Evolutionary conservation across 176 grass and related monocot genomes (phyloP).

Genomic region (Zizania latifolia): DNA sequence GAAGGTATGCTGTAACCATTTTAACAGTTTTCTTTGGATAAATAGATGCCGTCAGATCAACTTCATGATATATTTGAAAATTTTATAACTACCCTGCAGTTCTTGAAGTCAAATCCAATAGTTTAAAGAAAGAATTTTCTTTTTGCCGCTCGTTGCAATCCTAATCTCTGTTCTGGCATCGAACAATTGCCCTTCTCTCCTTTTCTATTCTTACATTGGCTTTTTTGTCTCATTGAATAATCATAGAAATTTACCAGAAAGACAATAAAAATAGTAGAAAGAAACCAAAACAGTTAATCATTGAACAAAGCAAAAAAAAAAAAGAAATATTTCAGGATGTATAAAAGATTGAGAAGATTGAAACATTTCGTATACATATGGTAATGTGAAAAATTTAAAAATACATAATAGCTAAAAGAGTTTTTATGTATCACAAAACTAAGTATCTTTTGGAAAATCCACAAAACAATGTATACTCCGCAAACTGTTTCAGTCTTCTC

Average conservation of each 20-base stretch:
- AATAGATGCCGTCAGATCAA: neutral
- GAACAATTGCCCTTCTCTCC: neutral
- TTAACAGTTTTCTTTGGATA: constrained; percentile 27
- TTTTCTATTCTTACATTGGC: neutral
- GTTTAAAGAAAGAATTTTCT: neutral
- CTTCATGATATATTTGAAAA: neutral
- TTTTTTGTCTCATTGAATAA: neutral
- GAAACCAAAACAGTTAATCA: neutral
- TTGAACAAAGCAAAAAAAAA: neutral
- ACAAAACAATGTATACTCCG: neutral
- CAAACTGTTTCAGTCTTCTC: neutral
- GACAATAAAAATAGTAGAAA: neutral
- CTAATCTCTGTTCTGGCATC: neutral
- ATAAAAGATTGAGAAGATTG: neutral
- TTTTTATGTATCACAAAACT: neutral
- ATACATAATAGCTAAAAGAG: neutral
- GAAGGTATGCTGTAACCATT: constrained; percentile 55
- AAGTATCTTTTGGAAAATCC: neutral
- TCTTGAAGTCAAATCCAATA: neutral
- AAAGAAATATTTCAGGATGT: neutral
- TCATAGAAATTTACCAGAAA: neutral
- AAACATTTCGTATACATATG: neutral
- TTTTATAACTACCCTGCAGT: constrained; percentile 21
- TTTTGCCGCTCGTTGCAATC: too few species aligned
- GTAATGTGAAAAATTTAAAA: neutral